Percentiles rank a stretch among this genome's conserved stretches.
Evolutionary conservation across 1,139 yeast genomes (phyloP).

Genomic region (Blastobotrys elegans): DNA sequence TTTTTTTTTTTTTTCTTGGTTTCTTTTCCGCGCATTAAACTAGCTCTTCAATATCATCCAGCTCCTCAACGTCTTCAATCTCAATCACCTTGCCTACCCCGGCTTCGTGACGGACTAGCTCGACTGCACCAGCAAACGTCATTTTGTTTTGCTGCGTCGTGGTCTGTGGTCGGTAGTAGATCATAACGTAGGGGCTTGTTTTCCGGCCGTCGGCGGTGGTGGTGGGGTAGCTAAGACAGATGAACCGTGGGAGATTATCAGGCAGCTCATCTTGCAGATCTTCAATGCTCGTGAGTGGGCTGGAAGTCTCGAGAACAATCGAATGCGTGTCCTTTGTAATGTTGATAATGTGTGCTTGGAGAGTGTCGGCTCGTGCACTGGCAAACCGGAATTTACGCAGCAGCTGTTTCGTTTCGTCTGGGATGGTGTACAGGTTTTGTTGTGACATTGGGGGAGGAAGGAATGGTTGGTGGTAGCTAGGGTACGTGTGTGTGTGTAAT

Average conservation of each 20-base stretch:
- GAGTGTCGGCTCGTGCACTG: slow-evolving; percentile 57
- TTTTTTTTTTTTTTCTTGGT: neutral
- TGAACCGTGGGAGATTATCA: slow-evolving; percentile 72
- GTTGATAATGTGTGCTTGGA: slow-evolving; percentile 64
- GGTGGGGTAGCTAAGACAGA: slow-evolving; percentile 74
- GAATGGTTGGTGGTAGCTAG: too few relatives aligned
- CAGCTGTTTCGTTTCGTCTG: slow-evolving; percentile 56
- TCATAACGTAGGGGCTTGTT: slow-evolving; percentile 65
- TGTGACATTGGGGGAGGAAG: too few relatives aligned
- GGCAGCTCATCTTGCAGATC: slow-evolving; percentile 73
- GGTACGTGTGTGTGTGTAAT: too few relatives aligned
- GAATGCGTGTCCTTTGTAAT: slow-evolving; percentile 15
- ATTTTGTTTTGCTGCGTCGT: slow-evolving; percentile 72
- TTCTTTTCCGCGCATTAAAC: too few relatives aligned
- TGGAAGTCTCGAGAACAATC: slow-evolving; percentile 23
- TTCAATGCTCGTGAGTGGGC: slow-evolving; percentile 36
- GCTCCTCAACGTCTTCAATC: slow-evolving; percentile 31
- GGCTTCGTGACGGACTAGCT: slow-evolving; percentile 68
- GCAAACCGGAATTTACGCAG: slow-evolving; percentile 69
- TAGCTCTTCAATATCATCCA: slow-evolving; percentile 23
- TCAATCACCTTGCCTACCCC: slow-evolving; percentile 53
- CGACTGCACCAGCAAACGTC: slow-evolving; percentile 89
- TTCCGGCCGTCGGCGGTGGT: slow-evolving; percentile 65
- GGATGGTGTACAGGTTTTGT: slow-evolving; percentile 48
- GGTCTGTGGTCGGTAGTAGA: slow-evolving; percentile 85